Conservation (phyloP, 2,329 filamentous ascomycete species). For the Colletotrichum salicis region DNA sequence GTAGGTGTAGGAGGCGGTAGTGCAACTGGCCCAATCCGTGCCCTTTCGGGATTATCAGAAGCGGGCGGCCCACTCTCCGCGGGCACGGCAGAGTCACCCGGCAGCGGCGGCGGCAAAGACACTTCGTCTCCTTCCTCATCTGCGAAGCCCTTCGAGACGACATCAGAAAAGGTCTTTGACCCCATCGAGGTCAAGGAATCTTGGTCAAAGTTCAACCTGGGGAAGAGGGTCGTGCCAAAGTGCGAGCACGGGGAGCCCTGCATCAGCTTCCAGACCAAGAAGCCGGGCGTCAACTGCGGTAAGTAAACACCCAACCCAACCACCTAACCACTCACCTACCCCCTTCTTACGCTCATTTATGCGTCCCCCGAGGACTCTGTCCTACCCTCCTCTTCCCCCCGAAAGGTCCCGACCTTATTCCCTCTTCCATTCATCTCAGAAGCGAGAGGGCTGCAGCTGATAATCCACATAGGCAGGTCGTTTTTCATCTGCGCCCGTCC, state of each 20-base stretch:
- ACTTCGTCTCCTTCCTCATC: not conserved
- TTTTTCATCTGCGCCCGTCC: constrained; percentile 77
- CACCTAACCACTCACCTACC: not conserved
- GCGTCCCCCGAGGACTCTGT: not conserved
- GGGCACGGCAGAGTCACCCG: too few species aligned
- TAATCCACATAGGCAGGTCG: constrained; percentile 58
- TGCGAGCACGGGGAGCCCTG: constrained; percentile 94
- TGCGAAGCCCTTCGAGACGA: not conserved
- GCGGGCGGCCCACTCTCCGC: not conserved
- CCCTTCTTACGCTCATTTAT: not conserved
- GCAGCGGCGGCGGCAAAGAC: not conserved
- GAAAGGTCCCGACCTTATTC: not conserved
- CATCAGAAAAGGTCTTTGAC: constrained; percentile 65
- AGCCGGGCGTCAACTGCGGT: constrained; percentile 85
- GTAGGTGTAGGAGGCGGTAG: not conserved
- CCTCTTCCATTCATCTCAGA: not conserved
- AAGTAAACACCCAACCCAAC: constrained; percentile 42
- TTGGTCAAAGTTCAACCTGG: constrained; percentile 82
- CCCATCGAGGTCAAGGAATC: constrained; percentile 80
- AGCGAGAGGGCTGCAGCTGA: constrained; percentile 33
- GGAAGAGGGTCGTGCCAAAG: constrained; percentile 76
- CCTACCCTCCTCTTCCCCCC: not conserved
- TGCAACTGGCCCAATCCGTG: not conserved
- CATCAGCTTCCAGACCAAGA: constrained; percentile 85
- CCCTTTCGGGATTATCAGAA: constrained; percentile 3